Evolutionary conservation across 305 asterid genomes (phyloP).

Genomic region (Fraxinus angustifolia): DNA sequence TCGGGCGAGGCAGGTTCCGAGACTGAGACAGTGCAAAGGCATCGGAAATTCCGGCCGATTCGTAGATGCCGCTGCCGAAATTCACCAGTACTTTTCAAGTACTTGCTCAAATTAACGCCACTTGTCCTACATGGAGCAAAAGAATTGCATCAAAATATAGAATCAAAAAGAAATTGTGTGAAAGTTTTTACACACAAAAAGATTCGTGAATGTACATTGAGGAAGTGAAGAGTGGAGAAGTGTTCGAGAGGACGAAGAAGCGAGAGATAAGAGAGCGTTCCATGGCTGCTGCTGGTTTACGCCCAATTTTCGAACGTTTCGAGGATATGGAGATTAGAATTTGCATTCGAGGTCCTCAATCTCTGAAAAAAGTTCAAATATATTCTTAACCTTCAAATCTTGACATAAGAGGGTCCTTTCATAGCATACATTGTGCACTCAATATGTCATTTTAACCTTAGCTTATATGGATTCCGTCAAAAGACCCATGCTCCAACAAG

Average conservation of each 20-base stretch:
- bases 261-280: slow-evolving; percentile 64
- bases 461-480: no score
- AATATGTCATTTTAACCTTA: no score
- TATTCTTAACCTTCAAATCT: neutral
- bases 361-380: neutral
- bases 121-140: slow-evolving; percentile 31
- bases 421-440: no score
- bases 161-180: neutral
- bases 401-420: neutral
- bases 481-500: no score
- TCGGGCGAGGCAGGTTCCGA: slow-evolving; percentile 56
- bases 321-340: neutral
- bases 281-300: slow-evolving; percentile 35
- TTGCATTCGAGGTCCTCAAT: neutral
- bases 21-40: slow-evolving; percentile 53
- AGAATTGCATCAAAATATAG: neutral
- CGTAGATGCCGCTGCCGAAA: slow-evolving; percentile 28
- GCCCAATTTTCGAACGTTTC: neutral
- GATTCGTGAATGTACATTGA: slow-evolving; percentile 33
- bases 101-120: slow-evolving; percentile 35
- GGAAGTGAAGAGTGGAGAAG: slow-evolving; percentile 50
- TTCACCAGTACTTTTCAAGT: slow-evolving; percentile 30
- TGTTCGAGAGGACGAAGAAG: slow-evolving; percentile 45
- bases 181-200: neutral
- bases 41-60: slow-evolving; percentile 36